Conservation (phyloP, 176 grass and related monocot genomes). For the Rhipidocladum racemiflorum region DNA sequence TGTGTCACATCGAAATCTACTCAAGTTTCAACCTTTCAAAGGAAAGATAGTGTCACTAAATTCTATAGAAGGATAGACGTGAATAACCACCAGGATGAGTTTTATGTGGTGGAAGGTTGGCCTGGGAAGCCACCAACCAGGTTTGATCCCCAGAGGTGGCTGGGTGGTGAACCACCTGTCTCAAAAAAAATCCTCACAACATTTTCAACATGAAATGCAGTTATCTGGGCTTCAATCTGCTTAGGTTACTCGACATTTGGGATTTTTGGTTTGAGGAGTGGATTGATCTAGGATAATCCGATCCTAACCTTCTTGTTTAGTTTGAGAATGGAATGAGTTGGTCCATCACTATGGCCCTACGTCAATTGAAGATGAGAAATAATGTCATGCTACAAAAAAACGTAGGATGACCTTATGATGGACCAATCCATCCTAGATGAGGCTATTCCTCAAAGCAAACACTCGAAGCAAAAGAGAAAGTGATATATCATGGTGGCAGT, state of each 20-base stretch:
- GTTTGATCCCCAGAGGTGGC: not conserved
- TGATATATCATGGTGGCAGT: conserved; percentile 14
- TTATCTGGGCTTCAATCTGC: not conserved
- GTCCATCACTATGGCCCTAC: not conserved
- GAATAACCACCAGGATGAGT: not conserved
- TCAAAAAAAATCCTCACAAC: not conserved
- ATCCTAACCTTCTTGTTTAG: not conserved
- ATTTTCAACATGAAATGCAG: not conserved
- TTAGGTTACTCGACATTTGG: not conserved
- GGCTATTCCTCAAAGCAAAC: conserved; percentile 7
- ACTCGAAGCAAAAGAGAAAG: conserved; percentile 25
- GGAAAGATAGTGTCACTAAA: not conserved
- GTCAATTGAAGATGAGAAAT: not conserved
- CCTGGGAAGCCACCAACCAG: not conserved
- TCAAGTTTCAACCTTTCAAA: conserved; percentile 21
- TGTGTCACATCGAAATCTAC: not conserved
- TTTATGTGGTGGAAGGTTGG: not conserved
- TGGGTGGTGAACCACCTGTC: not conserved
- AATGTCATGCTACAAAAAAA: not conserved
- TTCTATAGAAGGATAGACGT: not conserved
- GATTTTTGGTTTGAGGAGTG: not conserved
- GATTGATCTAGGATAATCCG: not conserved
- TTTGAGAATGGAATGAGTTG: not conserved
- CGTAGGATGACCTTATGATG: not conserved
- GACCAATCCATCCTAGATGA: not conserved